Evolutionary conservation across 2,329 filamentous ascomycete species (phyloP), one percentile per base, ranked within the genome.

Genomic region (Helicocarpus griseus): DNA sequence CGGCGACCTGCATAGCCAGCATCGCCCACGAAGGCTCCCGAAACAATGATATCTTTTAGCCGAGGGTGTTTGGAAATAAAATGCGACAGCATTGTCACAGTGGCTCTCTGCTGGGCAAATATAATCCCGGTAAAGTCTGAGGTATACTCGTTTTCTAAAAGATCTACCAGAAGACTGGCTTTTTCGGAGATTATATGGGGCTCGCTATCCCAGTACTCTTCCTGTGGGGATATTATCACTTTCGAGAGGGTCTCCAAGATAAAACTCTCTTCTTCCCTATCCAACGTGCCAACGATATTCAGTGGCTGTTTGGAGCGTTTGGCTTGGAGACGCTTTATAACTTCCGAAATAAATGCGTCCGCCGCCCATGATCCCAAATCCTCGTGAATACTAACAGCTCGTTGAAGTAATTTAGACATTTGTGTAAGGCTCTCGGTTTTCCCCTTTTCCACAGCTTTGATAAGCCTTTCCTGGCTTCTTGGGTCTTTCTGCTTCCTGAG

Each of bases 301-400:
- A 68, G 60, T 9, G 58, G 55, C 21, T 59, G 56, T 5, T 38
- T 5, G 46, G 28, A 54, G 17, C 49, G 41, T 14, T 57, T 48
- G 56, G 33, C 29, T n/a, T 56, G 58, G 9, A 72, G 60, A 44
- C 66, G 66, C 44, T 61, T 64, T 8, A 81, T 68, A 3, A 76
- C 74, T 35, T 70, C 70, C 48, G 67, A 66, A 22, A 89, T 77
- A 61, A 83, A 89, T 47, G 76, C 77, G 46, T 89, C 82, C 0
- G 78, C 77, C 1, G 84, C 84, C 83, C 85, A 90, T 1, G 72
- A 57, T 0, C 87, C 87, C 3, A 89, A 73, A 43, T 85, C 77
- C 2, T 62, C 57, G 21, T 71, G 72, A 1, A 89, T 73, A 13
- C 75, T 73, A 1, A 56, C 44, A 11, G 77, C 73, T 29, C 76